phyloP scores from a whole-genome alignment of 345 rosid genomes.

The Melaleuca alternifolia region DNA sequence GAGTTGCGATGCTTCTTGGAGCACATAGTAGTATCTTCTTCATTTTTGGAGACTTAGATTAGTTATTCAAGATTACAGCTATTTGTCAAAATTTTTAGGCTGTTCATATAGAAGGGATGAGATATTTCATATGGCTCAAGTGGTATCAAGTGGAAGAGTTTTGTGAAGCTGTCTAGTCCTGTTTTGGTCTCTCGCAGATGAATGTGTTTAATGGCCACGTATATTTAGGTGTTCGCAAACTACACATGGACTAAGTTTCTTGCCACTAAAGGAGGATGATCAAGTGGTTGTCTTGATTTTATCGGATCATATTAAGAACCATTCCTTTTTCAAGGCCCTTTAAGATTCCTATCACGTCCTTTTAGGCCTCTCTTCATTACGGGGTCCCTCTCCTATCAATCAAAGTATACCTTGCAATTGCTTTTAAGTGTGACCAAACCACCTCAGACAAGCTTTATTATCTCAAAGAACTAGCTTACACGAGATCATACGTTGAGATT shows the following conservation, averaged over 20 bases:
- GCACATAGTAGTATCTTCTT: neutral
- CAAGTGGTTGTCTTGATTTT: neutral
- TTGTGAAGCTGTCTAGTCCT: neutral
- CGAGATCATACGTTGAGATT: neutral
- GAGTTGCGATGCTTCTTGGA: neutral
- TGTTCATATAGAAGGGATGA: neutral
- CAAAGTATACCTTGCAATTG: neutral
- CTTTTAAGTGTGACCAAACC: neutral
- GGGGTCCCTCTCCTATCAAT: neutral
- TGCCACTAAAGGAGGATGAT: neutral
- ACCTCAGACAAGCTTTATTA: neutral
- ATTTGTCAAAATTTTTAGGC: neutral
- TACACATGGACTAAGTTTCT: neutral
- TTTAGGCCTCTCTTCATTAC: neutral
- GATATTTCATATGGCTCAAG: neutral
- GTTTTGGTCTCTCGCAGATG: neutral
- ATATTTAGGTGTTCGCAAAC: neutral
- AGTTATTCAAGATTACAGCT: neutral
- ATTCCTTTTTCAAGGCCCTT: neutral
- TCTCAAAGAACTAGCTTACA: neutral
- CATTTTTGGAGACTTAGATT: neutral
- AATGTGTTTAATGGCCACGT: neutral
- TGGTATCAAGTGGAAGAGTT: neutral
- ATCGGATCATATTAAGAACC: neutral
- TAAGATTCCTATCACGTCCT: neutral